A percentile compares a stretch with the other conserved stretches of the same genome.
Conservation (phyloP, 257 asterid species). For the Orobanche coerulescens region DNA sequence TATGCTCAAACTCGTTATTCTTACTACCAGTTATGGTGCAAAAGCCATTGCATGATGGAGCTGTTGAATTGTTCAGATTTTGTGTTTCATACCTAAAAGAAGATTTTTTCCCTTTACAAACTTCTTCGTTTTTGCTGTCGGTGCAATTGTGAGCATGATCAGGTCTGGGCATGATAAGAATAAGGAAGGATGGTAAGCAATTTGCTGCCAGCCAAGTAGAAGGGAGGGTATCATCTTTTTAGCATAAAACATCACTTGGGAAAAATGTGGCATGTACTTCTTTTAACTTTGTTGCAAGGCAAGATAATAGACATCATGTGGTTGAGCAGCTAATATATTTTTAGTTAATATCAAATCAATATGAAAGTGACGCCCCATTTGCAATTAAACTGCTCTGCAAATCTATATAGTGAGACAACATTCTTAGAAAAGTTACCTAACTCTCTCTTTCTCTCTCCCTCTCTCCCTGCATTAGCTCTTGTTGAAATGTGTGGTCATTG, state of each 20-base stretch:
- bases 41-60: background rate
- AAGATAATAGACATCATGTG: background rate
- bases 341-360: background rate
- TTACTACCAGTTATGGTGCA: background rate
- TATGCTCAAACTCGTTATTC: background rate
- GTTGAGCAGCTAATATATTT: constrained; percentile 1
- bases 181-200: constrained; percentile 1
- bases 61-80: background rate
- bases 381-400: background rate
- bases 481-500: no score
- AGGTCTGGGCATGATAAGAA: constrained; percentile 2
- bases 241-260: background rate
- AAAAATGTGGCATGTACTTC: background rate
- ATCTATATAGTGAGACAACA: background rate
- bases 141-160: background rate
- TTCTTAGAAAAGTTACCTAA: background rate
- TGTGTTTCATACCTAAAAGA: background rate
- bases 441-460: no score
- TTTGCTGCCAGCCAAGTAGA: background rate
- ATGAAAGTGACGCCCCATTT: background rate
- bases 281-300: background rate
- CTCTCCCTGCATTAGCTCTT: no score
- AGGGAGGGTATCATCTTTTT: background rate
- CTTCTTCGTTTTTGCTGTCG: background rate
- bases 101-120: background rate